Conservation (phyloP, 495 filamentous ascomycete genomes). For the Xanthoparmelia taractica region DNA sequence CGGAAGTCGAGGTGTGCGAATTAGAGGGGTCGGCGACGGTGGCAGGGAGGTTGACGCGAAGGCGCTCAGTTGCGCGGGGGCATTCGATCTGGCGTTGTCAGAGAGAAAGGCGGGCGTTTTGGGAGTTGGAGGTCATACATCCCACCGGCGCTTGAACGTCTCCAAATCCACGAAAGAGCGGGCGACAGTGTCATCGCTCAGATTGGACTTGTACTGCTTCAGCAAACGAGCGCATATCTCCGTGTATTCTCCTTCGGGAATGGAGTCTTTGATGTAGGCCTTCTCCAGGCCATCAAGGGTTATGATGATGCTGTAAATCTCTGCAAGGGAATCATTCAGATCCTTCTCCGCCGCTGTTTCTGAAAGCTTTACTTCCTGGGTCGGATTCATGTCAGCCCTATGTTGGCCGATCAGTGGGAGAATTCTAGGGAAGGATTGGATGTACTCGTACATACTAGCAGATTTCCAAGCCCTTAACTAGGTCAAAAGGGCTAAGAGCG, state of each 20-base stretch:
- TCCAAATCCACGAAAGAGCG: constrained; percentile 80
- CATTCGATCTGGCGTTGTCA: constrained; percentile 66
- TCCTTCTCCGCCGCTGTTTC: constrained; percentile 80
- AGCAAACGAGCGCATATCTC: constrained; percentile 87
- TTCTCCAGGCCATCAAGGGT: constrained; percentile 94
- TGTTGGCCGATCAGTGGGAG: no score
- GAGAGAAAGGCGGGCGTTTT: constrained; percentile 11
- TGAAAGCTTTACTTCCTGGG: constrained; percentile 84
- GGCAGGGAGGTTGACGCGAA: constrained; percentile 77
- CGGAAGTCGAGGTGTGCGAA: constrained; percentile 35
- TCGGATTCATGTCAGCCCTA: constrained; percentile 20
- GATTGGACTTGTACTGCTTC: constrained; percentile 93
- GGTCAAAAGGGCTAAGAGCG: no score
- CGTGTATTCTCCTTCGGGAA: constrained; percentile 85
- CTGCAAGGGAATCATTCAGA: constrained; percentile 89
- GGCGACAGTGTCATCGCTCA: constrained; percentile 78
- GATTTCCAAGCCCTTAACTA: no score
- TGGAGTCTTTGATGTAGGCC: constrained; percentile 92
- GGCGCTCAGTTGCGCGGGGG: constrained; percentile 83
- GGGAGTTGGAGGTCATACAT: constrained; percentile 48
- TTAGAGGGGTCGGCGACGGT: constrained; percentile 53
- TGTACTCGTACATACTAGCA: background rate
- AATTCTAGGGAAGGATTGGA: no score
- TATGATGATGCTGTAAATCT: constrained; percentile 95
- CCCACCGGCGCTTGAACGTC: constrained; percentile 88